These are phyloP conservation scores for Balansia obtecta DNA, from an alignment of 2,329 filamentous ascomycete species.

Conservation along the genomic window DNA sequence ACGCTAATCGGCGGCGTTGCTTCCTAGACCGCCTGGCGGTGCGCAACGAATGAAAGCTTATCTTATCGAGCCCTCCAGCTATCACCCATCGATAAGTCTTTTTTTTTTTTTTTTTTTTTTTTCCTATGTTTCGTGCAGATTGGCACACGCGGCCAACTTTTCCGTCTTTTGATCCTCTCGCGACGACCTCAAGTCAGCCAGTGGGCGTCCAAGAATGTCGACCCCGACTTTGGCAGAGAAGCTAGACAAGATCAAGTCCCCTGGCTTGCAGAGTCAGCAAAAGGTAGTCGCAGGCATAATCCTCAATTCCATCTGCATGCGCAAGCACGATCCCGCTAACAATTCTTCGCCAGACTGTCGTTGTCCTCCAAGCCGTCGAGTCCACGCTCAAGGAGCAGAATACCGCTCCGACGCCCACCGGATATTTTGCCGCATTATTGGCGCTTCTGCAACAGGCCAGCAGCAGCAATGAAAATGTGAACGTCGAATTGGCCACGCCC, in stretches of 20 bases:
- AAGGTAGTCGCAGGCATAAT: conserved; percentile 49
- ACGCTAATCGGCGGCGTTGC: no score
- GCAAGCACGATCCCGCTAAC: background rate
- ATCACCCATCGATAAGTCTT: conserved; percentile 12
- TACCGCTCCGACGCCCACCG: conserved; percentile 69
- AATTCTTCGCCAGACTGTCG: conserved; percentile 47
- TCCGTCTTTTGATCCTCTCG: background rate
- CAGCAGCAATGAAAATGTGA: conserved; percentile 53
- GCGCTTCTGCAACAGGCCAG: conserved; percentile 73
- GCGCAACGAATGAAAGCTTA: no score
- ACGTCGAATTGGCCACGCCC: conserved; percentile 72
- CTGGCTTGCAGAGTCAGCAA: conserved; percentile 89
- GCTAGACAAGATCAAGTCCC: conserved; percentile 93
- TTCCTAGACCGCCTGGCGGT: no score
- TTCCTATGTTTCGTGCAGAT: no score
- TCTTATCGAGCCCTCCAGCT: conserved; percentile 11
- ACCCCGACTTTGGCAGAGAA: conserved; percentile 63
- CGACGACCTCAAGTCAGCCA: background rate
- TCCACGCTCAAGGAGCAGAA: conserved; percentile 85
- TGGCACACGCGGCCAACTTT: background rate
- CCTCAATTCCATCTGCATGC: background rate
- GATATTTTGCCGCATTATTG: conserved; percentile 91
- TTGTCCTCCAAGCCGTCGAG: conserved; percentile 84
- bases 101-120: no score
- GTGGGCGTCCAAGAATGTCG: conserved; percentile 18